Percentiles rank a stretch among this genome's conserved stretches.
Conservation (phyloP, 257 asterid genomes). For the Ligustrum vulgare region DNA sequence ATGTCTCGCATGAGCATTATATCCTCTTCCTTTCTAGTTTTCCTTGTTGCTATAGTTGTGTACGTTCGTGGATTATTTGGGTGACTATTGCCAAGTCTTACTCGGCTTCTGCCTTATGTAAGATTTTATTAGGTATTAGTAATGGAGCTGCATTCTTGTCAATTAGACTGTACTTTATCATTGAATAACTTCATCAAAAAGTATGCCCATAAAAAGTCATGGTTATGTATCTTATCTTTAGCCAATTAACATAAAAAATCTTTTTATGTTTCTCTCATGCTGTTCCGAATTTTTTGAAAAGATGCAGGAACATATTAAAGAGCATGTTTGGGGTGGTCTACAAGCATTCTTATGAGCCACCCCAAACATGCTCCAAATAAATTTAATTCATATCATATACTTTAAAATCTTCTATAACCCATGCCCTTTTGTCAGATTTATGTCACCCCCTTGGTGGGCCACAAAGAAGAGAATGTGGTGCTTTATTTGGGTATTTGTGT, state of each 20-base stretch:
- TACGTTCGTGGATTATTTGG: constrained; percentile 5
- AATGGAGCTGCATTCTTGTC: constrained; percentile 4
- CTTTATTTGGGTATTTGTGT: not conserved
- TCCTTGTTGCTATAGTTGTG: not conserved
- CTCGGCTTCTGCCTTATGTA: constrained; percentile 1
- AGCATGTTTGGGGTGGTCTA: too few relatives aligned
- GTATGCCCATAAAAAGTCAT: not conserved
- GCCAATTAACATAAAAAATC: not conserved
- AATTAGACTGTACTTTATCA: constrained; percentile 1
- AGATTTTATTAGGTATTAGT: not conserved
- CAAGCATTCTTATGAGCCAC: too few relatives aligned
- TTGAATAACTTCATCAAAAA: not conserved
- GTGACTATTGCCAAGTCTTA: not conserved
- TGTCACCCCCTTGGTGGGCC: not conserved
- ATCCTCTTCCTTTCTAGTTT: constrained; percentile 3
- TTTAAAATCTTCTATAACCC: not conserved
- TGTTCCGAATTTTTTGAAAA: not conserved
- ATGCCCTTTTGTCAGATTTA: not conserved
- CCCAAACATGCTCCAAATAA: too few relatives aligned
- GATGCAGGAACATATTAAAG: not conserved
- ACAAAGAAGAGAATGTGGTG: not conserved
- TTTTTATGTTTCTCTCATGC: not conserved
- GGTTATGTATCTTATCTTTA: not conserved
- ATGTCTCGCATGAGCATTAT: constrained; percentile 36
- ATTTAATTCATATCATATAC: not conserved